Conservation (phyloP, 495 filamentous ascomycete genomes). For the Staphylotrichum longicolle region DNA sequence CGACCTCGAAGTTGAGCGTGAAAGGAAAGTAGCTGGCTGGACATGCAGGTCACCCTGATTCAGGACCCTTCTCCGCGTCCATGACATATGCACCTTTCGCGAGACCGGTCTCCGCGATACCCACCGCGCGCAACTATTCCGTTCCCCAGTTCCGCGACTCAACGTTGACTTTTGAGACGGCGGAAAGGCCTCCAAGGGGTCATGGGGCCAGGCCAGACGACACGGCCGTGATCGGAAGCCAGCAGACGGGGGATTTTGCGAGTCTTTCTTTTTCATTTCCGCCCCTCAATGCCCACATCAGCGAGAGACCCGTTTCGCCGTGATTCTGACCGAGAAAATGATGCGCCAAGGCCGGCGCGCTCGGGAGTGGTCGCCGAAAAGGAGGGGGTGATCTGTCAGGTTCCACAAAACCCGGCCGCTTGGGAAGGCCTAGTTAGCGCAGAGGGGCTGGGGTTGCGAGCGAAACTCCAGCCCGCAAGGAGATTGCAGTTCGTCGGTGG, state of each 20-base stretch:
- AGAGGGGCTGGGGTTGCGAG: slow-evolving; percentile 9
- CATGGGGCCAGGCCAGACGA: neutral
- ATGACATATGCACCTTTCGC: neutral
- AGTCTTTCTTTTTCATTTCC: slow-evolving; percentile 2
- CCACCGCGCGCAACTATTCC: slow-evolving; percentile 14
- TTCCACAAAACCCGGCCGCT: slow-evolving; percentile 24
- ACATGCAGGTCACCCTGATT: neutral
- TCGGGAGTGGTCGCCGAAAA: slow-evolving; percentile 18
- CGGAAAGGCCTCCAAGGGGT: neutral
- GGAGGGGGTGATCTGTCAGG: slow-evolving; percentile 10
- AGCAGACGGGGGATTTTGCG: too few species aligned
- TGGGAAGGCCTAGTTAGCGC: slow-evolving; percentile 11
- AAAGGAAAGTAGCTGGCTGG: neutral
- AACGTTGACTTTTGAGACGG: neutral
- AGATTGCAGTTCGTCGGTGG: slow-evolving; percentile 7
- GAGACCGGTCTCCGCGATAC: neutral
- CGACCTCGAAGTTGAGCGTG: neutral
- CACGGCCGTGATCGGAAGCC: neutral
- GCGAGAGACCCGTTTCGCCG: slow-evolving; percentile 7
- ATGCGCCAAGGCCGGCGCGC: slow-evolving; percentile 17
- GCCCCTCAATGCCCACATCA: neutral
- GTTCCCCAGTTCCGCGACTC: neutral
- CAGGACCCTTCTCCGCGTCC: neutral
- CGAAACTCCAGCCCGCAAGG: neutral
- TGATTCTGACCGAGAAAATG: slow-evolving; percentile 7